phyloP scores from a whole-genome alignment of 257 asterid species.

The Paulownia fortunei region DNA sequence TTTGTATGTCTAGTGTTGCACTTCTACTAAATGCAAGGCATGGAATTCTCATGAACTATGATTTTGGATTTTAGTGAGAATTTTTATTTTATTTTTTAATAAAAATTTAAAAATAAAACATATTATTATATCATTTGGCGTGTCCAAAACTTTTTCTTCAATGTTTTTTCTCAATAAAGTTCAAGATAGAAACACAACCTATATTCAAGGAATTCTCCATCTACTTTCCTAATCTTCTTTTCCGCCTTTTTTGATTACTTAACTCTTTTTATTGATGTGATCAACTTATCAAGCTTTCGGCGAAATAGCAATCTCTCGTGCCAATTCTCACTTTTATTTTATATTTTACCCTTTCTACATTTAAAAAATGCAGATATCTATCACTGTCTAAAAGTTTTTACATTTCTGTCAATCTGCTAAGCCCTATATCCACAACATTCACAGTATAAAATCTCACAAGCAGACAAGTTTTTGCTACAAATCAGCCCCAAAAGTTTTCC shows the following conservation, averaged over 20 bases:
- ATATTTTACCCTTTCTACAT: neutral
- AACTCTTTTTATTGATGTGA: neutral
- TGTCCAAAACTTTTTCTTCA: too few species aligned
- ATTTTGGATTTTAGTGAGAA: too few species aligned
- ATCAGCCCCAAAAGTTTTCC: neutral
- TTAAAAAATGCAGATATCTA: neutral
- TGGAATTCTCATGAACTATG: too few species aligned
- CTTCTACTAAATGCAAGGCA: too few species aligned
- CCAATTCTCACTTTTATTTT: neutral
- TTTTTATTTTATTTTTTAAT: too few species aligned
- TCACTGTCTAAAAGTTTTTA: neutral
- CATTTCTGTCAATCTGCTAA: constrained; percentile 5
- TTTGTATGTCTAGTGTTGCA: too few species aligned
- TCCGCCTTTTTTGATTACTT: neutral
- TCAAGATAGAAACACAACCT: too few species aligned
- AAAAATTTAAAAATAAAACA: too few species aligned
- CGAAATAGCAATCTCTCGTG: neutral
- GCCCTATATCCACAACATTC: neutral
- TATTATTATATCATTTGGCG: too few species aligned
- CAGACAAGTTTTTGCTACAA: constrained; percentile 13
- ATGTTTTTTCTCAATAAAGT: too few species aligned
- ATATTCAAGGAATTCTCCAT: neutral
- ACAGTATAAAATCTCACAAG: constrained; percentile 12
- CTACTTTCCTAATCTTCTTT: neutral
- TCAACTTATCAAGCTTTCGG: neutral